Evolutionary conservation across 352 stramenopile genomes (phyloP), one percentile per base, ranked within the genome.

Genomic region (Phytophthora pistaciae): DNA sequence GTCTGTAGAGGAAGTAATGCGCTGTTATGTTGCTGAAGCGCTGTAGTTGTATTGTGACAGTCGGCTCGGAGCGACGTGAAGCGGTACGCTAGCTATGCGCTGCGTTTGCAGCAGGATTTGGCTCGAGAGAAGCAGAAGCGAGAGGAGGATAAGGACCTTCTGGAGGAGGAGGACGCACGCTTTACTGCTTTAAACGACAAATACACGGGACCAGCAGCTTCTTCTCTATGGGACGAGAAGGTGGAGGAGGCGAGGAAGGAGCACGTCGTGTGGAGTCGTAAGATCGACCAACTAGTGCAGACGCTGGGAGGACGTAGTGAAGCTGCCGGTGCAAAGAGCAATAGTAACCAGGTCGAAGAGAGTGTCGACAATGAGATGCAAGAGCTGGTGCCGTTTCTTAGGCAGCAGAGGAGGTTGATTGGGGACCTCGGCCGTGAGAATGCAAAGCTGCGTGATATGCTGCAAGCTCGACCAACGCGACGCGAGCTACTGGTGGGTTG

Each of bases 81-180:
- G 60, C 62, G 70, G 46, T 83, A 77, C 48, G 77, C 74, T 3
- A 79, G 60, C 60, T 68, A 69, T 8, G 74, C 70, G 10, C 60
- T 83, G 13, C 70, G 64, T 11, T 25, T 80, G 29, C 73, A 81
- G 56, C 76, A 79, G 50, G 69, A 83, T 40, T 58, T 83, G 52
- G 61, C 54, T 56, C 69, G 62, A 11, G 72, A 80, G 62, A 73
- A 68, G 50, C 74, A 61, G 23, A 74, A 70, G 38, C 16, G 20
- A 13, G 16, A 38, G 10, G 64, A 66, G 6, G 20, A 42, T 0
- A 40, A 56, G 4, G 23, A 52, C 1, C 31, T 67, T 57, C 8
- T 60, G 13, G 56, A 64, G 8, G 46, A 58, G 11, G 31, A 74
- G 8, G 54, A 48, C 31, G 40, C 14, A 3, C 27, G 38, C 1